phyloP scores from a whole-genome alignment of 768 basidiomycete genomes.

The Rhizopogon roseolus region DNA sequence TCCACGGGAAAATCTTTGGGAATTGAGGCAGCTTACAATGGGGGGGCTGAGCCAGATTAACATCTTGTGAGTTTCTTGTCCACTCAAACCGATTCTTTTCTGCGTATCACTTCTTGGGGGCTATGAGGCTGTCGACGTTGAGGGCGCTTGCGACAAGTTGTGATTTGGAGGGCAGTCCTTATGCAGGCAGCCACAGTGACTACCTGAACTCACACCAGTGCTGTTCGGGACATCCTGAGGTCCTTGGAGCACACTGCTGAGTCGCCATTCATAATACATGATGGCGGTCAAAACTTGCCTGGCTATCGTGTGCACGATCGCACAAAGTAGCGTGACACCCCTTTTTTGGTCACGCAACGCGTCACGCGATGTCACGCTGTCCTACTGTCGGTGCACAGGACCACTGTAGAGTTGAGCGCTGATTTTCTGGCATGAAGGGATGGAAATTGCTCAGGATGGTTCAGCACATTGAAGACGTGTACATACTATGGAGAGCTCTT shows the following conservation, averaged over 20 bases:
- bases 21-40: not conserved
- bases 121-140: not conserved
- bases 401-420: no score
- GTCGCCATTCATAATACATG: conserved; percentile 1
- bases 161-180: not conserved
- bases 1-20: not conserved
- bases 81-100: not conserved
- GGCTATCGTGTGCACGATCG: not conserved
- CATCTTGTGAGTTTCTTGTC: conserved; percentile 5
- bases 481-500: not conserved
- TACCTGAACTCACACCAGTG: conserved; percentile 3
- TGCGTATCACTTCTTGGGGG: not conserved
- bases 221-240: not conserved
- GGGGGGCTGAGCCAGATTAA: not conserved
- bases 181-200: not conserved
- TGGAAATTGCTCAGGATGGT: not conserved
- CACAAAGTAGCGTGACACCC: conserved; percentile 2
- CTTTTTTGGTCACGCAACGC: conserved; percentile 4
- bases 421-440: no score
- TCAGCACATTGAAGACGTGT: not conserved
- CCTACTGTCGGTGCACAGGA: no score
- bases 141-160: not conserved
- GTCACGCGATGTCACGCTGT: not conserved
- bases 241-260: conserved; percentile 7
- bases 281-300: conserved; percentile 7